Percentiles rank a stretch among this genome's conserved stretches.
phyloP scores from a whole-genome alignment of 2,329 filamentous ascomycete genomes.

The Byssothecium circinans region DNA sequence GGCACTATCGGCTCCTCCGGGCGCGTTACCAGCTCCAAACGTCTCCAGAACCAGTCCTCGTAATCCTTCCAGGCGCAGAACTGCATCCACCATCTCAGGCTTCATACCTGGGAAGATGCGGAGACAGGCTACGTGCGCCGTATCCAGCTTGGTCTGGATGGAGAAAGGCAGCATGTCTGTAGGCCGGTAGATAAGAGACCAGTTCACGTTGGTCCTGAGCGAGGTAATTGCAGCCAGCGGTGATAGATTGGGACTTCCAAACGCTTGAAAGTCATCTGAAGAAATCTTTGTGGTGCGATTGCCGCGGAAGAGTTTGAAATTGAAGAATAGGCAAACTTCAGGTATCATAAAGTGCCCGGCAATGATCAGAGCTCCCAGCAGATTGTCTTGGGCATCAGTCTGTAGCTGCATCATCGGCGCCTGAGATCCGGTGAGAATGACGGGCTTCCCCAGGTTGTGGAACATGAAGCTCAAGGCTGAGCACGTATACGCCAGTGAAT shows the following conservation, averaged over 20 bases:
- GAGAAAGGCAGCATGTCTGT: constrained; percentile 73
- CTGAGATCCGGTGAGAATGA: constrained; percentile 72
- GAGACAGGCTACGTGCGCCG: constrained; percentile 84
- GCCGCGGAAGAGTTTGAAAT: constrained; percentile 84
- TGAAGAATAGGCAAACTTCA: constrained; percentile 92
- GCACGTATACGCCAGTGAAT: constrained; percentile 83
- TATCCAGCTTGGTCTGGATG: constrained; percentile 75
- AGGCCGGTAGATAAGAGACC: constrained; percentile 74
- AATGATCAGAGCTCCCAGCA: constrained; percentile 84
- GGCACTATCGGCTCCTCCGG: constrained; percentile 75
- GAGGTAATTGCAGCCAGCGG: constrained; percentile 81
- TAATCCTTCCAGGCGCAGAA: constrained; percentile 74
- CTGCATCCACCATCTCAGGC: constrained; percentile 88
- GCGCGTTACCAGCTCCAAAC: constrained; percentile 90
- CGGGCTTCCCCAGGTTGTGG: constrained; percentile 84
- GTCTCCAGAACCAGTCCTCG: constrained; percentile 85
- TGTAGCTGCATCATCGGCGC: constrained; percentile 89
- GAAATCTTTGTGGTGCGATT: constrained; percentile 88
- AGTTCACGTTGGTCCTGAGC: constrained; percentile 77
- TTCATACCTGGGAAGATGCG: constrained; percentile 91
- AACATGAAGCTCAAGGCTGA: constrained; percentile 94
- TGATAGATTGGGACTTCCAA: constrained; percentile 82
- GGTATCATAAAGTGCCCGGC: constrained; percentile 91
- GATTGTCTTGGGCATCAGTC: constrained; percentile 87
- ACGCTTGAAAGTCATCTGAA: constrained; percentile 82